Conservation (phyloP, 2,329 filamentous ascomycete genomes). For the Apiospora pterosperma region DNA sequence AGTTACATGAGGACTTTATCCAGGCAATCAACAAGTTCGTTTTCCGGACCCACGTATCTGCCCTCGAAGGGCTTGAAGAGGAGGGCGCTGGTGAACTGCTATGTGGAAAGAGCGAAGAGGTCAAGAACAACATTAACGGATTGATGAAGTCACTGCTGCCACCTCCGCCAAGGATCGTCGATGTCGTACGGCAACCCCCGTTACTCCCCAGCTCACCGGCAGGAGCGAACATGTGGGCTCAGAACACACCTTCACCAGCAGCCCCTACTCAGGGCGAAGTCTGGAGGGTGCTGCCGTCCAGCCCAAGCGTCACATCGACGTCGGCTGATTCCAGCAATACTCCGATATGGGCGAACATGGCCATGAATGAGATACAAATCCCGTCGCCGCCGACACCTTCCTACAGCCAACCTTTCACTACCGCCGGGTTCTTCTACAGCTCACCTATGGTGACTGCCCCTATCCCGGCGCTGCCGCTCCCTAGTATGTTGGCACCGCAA, state of each 20-base stretch:
- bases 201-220: constrained; percentile 80
- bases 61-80: constrained; percentile 93
- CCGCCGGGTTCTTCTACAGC: constrained; percentile 75
- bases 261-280: constrained; percentile 73
- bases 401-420: constrained; percentile 74
- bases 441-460: constrained; percentile 71
- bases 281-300: constrained; percentile 90
- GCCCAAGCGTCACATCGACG: constrained; percentile 70
- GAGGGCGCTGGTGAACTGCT: constrained; percentile 93
- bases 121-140: constrained; percentile 80
- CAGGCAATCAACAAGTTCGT: constrained; percentile 98
- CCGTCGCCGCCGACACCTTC: constrained; percentile 65
- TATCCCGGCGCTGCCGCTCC: constrained; percentile 74
- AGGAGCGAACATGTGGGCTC: constrained; percentile 77
- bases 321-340: constrained; percentile 65
- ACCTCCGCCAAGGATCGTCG: constrained; percentile 81
- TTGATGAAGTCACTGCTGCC: constrained; percentile 86
- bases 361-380: constrained; percentile 69
- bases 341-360: constrained; percentile 77
- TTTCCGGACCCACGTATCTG: constrained; percentile 82
- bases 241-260: constrained; percentile 60
- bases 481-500: constrained; percentile 80
- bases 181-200: constrained; percentile 82
- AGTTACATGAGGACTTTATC: constrained; percentile 93
- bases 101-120: constrained; percentile 86